phyloP scores from a whole-genome alignment of 345 rosid genomes.

The Linum tenue region DNA sequence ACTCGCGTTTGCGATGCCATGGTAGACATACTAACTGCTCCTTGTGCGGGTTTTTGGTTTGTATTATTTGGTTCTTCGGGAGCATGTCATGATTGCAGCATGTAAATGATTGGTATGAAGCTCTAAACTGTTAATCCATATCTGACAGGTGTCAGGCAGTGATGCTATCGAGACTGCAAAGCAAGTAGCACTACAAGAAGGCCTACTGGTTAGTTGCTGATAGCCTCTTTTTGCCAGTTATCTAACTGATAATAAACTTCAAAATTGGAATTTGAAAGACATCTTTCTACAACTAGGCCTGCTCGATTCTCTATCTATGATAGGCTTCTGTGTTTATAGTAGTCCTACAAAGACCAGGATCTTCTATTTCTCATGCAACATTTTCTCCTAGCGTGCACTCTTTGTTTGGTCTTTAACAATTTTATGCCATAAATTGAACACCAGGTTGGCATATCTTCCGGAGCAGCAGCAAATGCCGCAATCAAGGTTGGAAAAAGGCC shows the following conservation, averaged over 20 bases:
- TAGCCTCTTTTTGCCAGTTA: neutral
- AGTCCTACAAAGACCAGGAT: neutral
- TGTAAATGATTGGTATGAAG: slow-evolving; percentile 1
- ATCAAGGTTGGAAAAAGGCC: slow-evolving; percentile 80
- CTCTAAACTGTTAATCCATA: neutral
- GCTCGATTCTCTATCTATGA: no score
- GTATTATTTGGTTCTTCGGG: slow-evolving; percentile 3
- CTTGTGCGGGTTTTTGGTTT: neutral
- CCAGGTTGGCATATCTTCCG: slow-evolving; percentile 98
- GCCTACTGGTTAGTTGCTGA: slow-evolving; percentile 69
- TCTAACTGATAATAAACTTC: no score
- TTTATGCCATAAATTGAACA: neutral
- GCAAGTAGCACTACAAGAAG: slow-evolving; percentile 92
- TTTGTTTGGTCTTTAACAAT: slow-evolving; percentile 1
- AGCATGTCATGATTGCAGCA: neutral
- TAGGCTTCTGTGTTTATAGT: neutral
- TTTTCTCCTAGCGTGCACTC: neutral
- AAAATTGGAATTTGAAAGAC: no score
- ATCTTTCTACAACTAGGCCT: no score
- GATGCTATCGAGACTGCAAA: slow-evolving; percentile 94
- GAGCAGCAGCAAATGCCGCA: slow-evolving; percentile 95
- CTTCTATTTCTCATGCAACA: neutral
- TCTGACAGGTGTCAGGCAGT: slow-evolving; percentile 70
- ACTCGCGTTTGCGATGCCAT: neutral
- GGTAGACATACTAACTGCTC: neutral